Conservation (phyloP, 1,139 yeast genomes). For the Lodderomyces jiufengensis region DNA sequence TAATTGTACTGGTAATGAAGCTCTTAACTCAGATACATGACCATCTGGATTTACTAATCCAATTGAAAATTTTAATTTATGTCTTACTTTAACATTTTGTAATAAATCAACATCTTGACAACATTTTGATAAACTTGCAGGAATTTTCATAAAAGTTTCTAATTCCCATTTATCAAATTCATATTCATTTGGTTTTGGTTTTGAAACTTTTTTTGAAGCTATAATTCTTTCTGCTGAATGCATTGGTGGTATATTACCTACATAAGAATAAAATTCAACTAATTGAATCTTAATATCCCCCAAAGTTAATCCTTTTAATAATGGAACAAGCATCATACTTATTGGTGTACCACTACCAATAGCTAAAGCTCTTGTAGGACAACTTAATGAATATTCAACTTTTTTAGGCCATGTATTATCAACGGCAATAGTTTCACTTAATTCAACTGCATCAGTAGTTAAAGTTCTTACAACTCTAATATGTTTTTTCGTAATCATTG, state of each 20-base stretch:
- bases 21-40: slow-evolving; percentile 72
- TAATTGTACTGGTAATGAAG: slow-evolving; percentile 65
- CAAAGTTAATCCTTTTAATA: slow-evolving; percentile 72
- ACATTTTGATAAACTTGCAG: slow-evolving; percentile 67
- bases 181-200: slow-evolving; percentile 21
- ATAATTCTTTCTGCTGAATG: slow-evolving; percentile 60
- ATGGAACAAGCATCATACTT: slow-evolving; percentile 69
- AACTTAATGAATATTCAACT: slow-evolving; percentile 83
- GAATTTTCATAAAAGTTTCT: slow-evolving; percentile 55
- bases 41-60: slow-evolving; percentile 69
- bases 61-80: slow-evolving; percentile 64
- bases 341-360: slow-evolving; percentile 79
- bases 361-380: slow-evolving; percentile 87
- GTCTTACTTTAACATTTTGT: slow-evolving; percentile 62
- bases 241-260: slow-evolving; percentile 54
- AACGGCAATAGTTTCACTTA: slow-evolving; percentile 88
- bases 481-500: slow-evolving; percentile 65
- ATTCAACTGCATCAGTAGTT: slow-evolving; percentile 82
- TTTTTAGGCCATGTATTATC: slow-evolving; percentile 96
- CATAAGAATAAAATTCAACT: slow-evolving; percentile 63
- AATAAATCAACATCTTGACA: slow-evolving; percentile 80
- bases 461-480: slow-evolving; percentile 84
- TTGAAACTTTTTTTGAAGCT: slow-evolving; percentile 33
- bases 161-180: slow-evolving; percentile 78
- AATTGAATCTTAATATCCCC: slow-evolving; percentile 69